Conservation (phyloP, 2,329 filamentous ascomycete genomes). For the Raffaelea deltoideospora region DNA sequence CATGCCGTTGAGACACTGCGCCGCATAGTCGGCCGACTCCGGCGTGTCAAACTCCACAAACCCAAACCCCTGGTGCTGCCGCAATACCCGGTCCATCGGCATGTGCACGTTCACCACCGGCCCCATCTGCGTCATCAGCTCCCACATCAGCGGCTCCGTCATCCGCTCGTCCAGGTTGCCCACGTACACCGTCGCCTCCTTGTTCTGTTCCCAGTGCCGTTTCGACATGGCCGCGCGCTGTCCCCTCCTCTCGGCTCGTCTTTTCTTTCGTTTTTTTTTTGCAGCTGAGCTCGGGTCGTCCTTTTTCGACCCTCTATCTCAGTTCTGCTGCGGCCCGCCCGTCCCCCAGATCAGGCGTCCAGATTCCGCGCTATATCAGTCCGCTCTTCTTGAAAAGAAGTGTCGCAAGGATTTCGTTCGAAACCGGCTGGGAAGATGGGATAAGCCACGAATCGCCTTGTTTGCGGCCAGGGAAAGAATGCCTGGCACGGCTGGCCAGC, state of each 20-base stretch:
- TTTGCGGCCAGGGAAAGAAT: too few species aligned
- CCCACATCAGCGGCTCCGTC: slow-evolving; percentile 80
- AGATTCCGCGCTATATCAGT: too few species aligned
- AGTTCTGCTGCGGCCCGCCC: too few species aligned
- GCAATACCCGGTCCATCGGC: slow-evolving; percentile 93
- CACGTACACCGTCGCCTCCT: slow-evolving; percentile 94
- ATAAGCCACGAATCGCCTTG: too few species aligned
- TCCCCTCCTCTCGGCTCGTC: too few species aligned
- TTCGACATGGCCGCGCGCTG: slow-evolving; percentile 11
- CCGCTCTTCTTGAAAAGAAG: too few species aligned
- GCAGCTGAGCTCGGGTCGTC: too few species aligned
- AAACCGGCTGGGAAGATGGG: too few species aligned
- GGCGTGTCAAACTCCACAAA: slow-evolving; percentile 98
- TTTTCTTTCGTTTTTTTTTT: neutral
- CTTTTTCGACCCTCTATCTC: too few species aligned
- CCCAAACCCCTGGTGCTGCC: slow-evolving; percentile 92
- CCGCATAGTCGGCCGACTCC: slow-evolving; percentile 90
- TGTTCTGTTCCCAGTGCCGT: slow-evolving; percentile 72
- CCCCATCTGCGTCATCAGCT: slow-evolving; percentile 95
- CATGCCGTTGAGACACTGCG: slow-evolving; percentile 92
- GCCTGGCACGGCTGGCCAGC: too few species aligned
- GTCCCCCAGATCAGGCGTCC: too few species aligned
- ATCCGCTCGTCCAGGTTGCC: slow-evolving; percentile 97
- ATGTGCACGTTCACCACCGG: slow-evolving; percentile 97
- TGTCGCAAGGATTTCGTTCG: too few species aligned